Conservation (phyloP, 2,329 filamentous ascomycete genomes). For the Tolypocladium amazonense region DNA sequence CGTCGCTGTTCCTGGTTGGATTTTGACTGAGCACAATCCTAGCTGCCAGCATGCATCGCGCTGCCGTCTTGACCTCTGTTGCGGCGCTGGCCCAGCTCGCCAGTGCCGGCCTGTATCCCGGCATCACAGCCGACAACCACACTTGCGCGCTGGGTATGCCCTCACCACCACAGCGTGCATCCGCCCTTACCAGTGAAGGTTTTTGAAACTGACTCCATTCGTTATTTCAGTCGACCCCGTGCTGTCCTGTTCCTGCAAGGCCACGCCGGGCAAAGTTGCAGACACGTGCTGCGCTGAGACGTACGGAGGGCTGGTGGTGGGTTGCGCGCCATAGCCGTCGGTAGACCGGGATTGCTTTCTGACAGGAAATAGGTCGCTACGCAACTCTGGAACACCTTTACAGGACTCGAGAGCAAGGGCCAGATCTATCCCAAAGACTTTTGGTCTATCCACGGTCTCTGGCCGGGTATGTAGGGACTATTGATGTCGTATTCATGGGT, state of each 20-base stretch:
- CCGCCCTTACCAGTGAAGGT: background rate
- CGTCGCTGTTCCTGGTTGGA: background rate
- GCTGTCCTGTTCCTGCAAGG: constrained; percentile 38
- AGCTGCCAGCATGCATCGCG: constrained; percentile 14
- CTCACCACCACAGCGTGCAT: background rate
- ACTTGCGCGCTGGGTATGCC: constrained; percentile 38
- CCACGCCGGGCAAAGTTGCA: constrained; percentile 27
- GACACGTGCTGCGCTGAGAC: constrained; percentile 58
- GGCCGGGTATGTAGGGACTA: constrained; percentile 28
- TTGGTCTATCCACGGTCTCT: constrained; percentile 52
- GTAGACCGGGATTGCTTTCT: background rate
- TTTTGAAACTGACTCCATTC: background rate
- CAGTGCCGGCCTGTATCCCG: constrained; percentile 27
- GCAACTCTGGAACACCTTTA: constrained; percentile 56
- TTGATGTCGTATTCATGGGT: background rate
- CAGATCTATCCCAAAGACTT: constrained; percentile 46
- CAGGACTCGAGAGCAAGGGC: constrained; percentile 44
- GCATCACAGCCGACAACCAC: constrained; percentile 41
- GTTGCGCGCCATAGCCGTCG: background rate
- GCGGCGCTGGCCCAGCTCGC: constrained; percentile 19
- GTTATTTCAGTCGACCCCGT: constrained; percentile 8
- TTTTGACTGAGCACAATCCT: background rate
- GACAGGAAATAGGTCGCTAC: constrained; percentile 33
- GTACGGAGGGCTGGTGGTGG: constrained; percentile 46
- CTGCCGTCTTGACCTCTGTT: constrained; percentile 9